These are phyloP conservation scores for Trichoderma aggressivum DNA, from an alignment of 2,329 filamentous ascomycete genomes.

Conservation along the genomic window DNA sequence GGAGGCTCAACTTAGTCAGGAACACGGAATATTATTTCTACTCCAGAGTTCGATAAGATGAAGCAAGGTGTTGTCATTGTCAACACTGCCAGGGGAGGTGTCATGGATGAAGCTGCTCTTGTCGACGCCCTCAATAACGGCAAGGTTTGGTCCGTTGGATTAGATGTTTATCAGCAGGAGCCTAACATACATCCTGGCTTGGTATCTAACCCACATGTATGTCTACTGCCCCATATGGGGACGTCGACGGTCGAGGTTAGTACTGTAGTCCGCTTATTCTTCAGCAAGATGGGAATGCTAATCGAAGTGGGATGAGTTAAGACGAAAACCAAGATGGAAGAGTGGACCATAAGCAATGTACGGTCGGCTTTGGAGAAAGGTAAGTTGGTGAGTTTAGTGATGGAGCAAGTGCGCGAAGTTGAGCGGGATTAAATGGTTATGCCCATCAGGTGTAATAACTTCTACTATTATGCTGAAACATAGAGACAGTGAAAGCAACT, in stretches of 20 bases:
- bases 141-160: conserved; percentile 43
- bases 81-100: conserved; percentile 49
- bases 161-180: conserved; percentile 48
- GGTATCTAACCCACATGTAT: neutral
- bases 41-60: conserved; percentile 42
- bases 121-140: conserved; percentile 44
- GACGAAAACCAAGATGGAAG: neutral
- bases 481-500: neutral
- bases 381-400: neutral
- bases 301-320: neutral
- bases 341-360: neutral
- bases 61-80: conserved; percentile 46
- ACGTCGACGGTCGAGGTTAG: neutral
- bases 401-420: neutral
- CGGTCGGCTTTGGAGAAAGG: neutral
- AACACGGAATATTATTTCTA: neutral
- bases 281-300: neutral
- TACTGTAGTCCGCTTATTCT: neutral
- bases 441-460: neutral
- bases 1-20: neutral
- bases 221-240: neutral
- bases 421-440: neutral
- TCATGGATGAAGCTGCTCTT: conserved; percentile 48
- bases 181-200: conserved; percentile 34
- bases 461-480: neutral